Conservation (phyloP, 495 filamentous ascomycete genomes). For the Annulohypoxylon maeteangense region DNA sequence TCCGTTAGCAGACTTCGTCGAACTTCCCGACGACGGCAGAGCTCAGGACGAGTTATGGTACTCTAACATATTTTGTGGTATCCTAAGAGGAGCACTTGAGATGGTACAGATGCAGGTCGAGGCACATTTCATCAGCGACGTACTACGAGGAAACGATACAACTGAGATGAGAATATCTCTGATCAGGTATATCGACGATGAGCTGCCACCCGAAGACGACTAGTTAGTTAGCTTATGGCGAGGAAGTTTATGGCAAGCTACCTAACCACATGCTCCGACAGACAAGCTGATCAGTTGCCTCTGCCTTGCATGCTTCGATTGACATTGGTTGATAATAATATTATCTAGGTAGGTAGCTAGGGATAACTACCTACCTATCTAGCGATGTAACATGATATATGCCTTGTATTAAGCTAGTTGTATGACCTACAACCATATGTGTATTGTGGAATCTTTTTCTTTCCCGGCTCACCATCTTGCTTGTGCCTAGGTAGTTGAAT, state of each 20-base stretch:
- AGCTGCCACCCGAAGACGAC: conserved; percentile 96
- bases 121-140: conserved; percentile 94
- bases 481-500: not conserved
- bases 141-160: conserved; percentile 91
- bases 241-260: not conserved
- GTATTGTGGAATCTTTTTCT: not conserved
- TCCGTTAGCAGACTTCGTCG: conserved; percentile 95
- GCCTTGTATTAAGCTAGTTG: too few relatives aligned
- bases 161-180: conserved; percentile 97
- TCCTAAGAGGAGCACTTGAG: conserved; percentile 89
- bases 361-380: not conserved
- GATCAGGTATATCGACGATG: conserved; percentile 95
- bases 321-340: not conserved
- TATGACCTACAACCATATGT: not conserved
- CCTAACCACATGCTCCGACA: not conserved
- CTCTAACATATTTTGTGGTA: conserved; percentile 95
- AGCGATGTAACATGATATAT: not conserved
- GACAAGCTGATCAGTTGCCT: not conserved
- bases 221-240: conserved; percentile 51
- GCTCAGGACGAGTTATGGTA: conserved; percentile 99
- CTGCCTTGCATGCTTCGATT: not conserved
- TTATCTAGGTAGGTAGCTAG: not conserved
- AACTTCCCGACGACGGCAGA: conserved; percentile 93
- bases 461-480: not conserved
- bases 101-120: conserved; percentile 99